Conservation (phyloP, 441 rosid species). For the Monsonia emarginata region DNA sequence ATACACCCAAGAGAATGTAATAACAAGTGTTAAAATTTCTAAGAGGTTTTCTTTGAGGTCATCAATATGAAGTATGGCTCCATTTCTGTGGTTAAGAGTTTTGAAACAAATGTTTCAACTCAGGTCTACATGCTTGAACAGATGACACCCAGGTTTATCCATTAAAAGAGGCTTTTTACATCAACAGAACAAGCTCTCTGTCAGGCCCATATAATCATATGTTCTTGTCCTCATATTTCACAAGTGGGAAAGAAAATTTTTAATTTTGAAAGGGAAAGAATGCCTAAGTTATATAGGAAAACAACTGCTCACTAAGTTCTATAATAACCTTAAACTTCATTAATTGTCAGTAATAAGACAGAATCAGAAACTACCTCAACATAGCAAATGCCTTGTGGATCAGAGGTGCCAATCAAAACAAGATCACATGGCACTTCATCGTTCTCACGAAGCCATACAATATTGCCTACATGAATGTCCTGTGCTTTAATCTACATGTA, state of each 20-base stretch:
- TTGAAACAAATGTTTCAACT: neutral
- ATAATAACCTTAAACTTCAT: neutral
- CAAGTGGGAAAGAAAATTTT: too few relatives aligned
- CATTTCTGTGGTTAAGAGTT: neutral
- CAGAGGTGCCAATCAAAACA: conserved; percentile 88
- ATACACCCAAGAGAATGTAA: neutral
- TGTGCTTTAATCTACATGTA: conserved; percentile 73
- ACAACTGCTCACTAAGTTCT: neutral
- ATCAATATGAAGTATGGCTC: neutral
- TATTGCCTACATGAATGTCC: conserved; percentile 74
- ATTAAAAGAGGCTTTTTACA: neutral
- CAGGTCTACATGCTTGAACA: neutral
- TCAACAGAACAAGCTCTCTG: neutral
- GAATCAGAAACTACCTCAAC: conserved; percentile 50
- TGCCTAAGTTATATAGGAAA: neutral
- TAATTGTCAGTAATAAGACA: neutral
- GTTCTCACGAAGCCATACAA: conserved; percentile 98
- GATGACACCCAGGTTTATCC: neutral
- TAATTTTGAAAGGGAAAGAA: neutral
- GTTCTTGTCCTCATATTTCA: neutral
- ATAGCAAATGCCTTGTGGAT: conserved; percentile 84
- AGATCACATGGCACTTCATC: conserved; percentile 99
- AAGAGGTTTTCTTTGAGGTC: neutral
- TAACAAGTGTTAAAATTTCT: too few relatives aligned
- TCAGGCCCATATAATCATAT: neutral